These are phyloP conservation scores for Arachis hypogaea DNA, from an alignment of 306 rosid species.

Conservation along the genomic window DNA sequence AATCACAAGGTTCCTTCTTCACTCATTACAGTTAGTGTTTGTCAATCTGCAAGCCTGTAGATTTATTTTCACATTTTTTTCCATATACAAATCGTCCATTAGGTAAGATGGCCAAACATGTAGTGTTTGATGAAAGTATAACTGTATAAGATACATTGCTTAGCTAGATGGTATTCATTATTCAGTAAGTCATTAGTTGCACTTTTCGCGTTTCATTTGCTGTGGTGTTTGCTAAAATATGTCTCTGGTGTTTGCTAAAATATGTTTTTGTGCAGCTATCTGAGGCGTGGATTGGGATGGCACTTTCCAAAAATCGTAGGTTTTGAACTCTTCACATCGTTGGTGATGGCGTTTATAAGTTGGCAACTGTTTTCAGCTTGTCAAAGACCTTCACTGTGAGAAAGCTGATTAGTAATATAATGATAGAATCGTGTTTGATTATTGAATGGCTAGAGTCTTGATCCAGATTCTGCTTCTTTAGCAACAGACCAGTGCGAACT, in stretches of 20 bases:
- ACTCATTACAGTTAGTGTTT: conserved; percentile 14
- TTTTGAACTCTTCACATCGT: conserved; percentile 83
- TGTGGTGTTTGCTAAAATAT: conserved; percentile 30
- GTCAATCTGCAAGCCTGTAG: not conserved
- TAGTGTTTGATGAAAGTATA: conserved; percentile 17
- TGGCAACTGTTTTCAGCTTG: conserved; percentile 93
- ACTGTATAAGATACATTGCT: conserved; percentile 5
- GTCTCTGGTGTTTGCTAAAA: conserved; percentile 19
- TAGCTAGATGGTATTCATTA: conserved; percentile 13
- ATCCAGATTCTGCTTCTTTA: conserved; percentile 34
- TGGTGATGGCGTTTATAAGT: conserved; percentile 88
- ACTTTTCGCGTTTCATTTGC: conserved; percentile 10
- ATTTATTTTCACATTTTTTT: conserved; percentile 9
- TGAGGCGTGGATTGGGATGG: conserved; percentile 94
- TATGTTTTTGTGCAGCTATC: conserved; percentile 68
- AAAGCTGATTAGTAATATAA: conserved; percentile 10
- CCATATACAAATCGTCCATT: conserved; percentile 2
- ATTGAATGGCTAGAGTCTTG: conserved; percentile 29
- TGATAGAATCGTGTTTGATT: conserved; percentile 34
- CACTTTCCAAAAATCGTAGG: conserved; percentile 88
- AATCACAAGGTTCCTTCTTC: conserved; percentile 80
- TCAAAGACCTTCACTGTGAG: conserved; percentile 83
- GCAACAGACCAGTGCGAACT: conserved; percentile 10
- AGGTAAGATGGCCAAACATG: conserved; percentile 15
- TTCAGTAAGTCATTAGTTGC: conserved; percentile 1